These are phyloP conservation scores for thale cress (Arabidopsis thaliana) DNA, from an alignment of 345 rosid genomes.

Conservation along the genomic window DNA sequence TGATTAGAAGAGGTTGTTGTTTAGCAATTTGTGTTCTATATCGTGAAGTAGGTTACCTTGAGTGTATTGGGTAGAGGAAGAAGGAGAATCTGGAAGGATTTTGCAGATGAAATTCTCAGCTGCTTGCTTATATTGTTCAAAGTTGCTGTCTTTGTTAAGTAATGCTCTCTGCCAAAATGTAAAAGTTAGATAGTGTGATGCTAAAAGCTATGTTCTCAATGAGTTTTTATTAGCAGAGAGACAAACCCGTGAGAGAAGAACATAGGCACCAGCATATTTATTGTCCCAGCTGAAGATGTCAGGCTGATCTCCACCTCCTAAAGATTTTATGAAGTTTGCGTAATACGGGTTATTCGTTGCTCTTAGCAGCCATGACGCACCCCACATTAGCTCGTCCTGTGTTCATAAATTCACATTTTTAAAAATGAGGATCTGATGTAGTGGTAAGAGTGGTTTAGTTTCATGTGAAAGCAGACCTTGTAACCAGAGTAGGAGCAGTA, in stretches of 20 bases:
- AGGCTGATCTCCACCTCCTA: slow-evolving; percentile 78
- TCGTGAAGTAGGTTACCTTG: slow-evolving; percentile 56
- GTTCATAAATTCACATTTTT: not conserved
- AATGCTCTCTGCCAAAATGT: slow-evolving; percentile 57
- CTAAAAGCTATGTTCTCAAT: slow-evolving; percentile 5
- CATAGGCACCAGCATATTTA: slow-evolving; percentile 86
- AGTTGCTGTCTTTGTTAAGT: slow-evolving; percentile 62
- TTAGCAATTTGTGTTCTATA: not conserved
- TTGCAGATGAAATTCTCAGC: slow-evolving; percentile 87
- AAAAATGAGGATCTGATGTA: not conserved
- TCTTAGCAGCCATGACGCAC: slow-evolving; percentile 77
- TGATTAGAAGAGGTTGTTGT: not conserved
- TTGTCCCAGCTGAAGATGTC: slow-evolving; percentile 97
- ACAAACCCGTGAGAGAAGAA: slow-evolving; percentile 74
- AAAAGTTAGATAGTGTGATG: slow-evolving; percentile 9
- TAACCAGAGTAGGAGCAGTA: slow-evolving; percentile 94
- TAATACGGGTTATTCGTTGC: slow-evolving; percentile 75
- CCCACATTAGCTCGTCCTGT: slow-evolving; percentile 94
- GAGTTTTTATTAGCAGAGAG: not conserved
- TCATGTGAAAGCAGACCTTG: slow-evolving; percentile 53
- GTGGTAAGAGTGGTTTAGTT: slow-evolving; percentile 14
- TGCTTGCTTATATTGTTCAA: slow-evolving; percentile 63
- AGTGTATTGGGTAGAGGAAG: slow-evolving; percentile 74
- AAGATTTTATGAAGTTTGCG: slow-evolving; percentile 62
- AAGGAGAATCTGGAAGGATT: slow-evolving; percentile 85